Evolutionary conservation across 169 alveolate genomes (phyloP).

Genomic region (Eimeria necatrix): DNA sequence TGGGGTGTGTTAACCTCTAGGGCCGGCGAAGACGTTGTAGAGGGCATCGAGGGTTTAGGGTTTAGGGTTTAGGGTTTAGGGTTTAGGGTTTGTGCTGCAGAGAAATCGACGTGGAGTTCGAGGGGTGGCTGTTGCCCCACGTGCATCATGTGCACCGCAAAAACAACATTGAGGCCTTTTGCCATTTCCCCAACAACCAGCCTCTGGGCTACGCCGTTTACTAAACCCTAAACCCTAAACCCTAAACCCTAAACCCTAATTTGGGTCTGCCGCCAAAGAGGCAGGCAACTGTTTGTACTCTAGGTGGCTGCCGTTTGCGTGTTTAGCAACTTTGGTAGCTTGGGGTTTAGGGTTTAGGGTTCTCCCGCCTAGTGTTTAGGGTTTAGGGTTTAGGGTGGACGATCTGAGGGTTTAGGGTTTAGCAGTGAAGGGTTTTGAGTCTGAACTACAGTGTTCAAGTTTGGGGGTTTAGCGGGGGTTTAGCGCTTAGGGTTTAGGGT

Average conservation of each 20-base stretch:
- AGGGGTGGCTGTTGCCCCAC: slow-evolving; percentile 80
- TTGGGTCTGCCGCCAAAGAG: neutral
- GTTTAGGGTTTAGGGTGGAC: no score
- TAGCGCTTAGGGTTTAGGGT: neutral
- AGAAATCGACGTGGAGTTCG: slow-evolving; percentile 67
- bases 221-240: slow-evolving; percentile 46
- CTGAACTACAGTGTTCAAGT: no score
- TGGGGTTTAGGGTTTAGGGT: no score
- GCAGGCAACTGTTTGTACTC: neutral
- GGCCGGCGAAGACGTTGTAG: neutral
- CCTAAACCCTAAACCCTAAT: slow-evolving; percentile 32
- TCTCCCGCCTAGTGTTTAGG: no score
- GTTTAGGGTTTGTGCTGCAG: slow-evolving; percentile 61
- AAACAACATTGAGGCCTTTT: slow-evolving; percentile 10
- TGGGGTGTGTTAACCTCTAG: neutral
- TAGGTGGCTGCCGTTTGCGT: neutral
- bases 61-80: slow-evolving; percentile 15
- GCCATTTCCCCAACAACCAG: slow-evolving; percentile 65
- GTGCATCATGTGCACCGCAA: slow-evolving; percentile 77
- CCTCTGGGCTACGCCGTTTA: slow-evolving; percentile 67
- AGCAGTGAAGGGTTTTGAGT: no score
- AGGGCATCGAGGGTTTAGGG: neutral
- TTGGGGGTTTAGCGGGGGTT: no score
- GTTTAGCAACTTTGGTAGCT: neutral
- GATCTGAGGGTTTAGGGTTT: no score